Conservation (phyloP, 2,329 filamentous ascomycete genomes). For the Coniochaeta prunicola region DNA sequence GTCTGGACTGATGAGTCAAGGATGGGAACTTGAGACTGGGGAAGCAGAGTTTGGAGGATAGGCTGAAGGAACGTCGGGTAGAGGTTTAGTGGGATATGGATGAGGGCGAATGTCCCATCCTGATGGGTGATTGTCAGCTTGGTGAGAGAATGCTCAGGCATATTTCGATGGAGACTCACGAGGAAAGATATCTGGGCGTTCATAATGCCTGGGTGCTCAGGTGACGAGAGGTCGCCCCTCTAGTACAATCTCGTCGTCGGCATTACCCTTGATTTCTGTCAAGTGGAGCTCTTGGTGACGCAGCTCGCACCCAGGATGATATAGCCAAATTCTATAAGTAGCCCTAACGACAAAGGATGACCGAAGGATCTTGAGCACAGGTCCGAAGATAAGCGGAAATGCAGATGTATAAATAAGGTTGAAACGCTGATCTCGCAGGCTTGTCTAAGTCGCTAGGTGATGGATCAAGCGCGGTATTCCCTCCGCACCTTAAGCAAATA, state of each 20-base stretch:
- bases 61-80: conserved; percentile 76
- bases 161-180: conserved; percentile 29
- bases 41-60: conserved; percentile 78
- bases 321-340: neutral
- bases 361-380: neutral
- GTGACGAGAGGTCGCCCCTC: neutral
- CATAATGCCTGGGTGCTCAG: conserved; percentile 28
- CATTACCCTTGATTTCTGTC: neutral
- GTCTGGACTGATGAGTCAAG: conserved; percentile 24
- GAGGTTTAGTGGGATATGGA: conserved; percentile 79
- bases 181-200: conserved; percentile 52
- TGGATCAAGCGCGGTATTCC: neutral
- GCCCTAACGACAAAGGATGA: neutral
- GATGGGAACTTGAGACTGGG: conserved; percentile 29
- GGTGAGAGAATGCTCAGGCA: neutral
- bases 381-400: neutral
- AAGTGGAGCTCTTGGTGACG: neutral
- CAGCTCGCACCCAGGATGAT: neutral
- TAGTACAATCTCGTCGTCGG: neutral
- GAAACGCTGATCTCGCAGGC: neutral
- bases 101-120: conserved; percentile 81
- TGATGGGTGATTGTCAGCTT: conserved; percentile 29
- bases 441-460: neutral
- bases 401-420: neutral
- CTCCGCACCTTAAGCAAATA: neutral